Evolutionary conservation across 805 yeast genomes (phyloP), one percentile per base, ranked within the genome.

Genomic region (Hanseniaspora nectarophila): DNA sequence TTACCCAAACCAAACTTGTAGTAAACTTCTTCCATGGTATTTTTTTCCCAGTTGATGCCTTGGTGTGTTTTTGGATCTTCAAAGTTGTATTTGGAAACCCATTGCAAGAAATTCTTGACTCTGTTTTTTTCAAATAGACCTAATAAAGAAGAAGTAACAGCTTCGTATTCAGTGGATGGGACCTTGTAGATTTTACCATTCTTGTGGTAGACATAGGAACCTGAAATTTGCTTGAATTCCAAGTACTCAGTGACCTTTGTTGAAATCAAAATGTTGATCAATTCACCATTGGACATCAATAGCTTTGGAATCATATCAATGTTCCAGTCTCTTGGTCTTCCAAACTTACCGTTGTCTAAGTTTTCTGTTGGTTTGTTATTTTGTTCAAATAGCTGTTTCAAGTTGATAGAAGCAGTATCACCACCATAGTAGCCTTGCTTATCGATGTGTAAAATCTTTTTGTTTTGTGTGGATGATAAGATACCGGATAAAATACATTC

Each of bases 271-370:
- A 92, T 92, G 66, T 90, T 90, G 57, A 97, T 92, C 67, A 92
- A 77, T 66, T 90, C 98, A 39, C 98, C 98, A 64, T 88, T 86
- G 52, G 97, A 89, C 98, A 92, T 92, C 60, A 92, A 73, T 60
- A 92, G 89, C 70, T 92, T 92, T 42, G 98, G 98, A 62, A 92
- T 87, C 69, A 92, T 75, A 66, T 92, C 98, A 49, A 92, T 92
- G 69, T 94, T 88, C 97, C 97, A 92, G 67, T 92, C 97, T 57
- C 97, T 78, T 63, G 87, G 95, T 62, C 94, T 80, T 48, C 98
- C 97, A 56, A 81, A 76, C 20, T 73, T 73, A 51, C 77, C 76
- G 34, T 73, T 76, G 52, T 78, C 78, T 32, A 82, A 77, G 59
- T 77, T 75, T 56, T 80, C 84, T 47, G 77, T 72, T 31, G 96